phyloP scores from a whole-genome alignment of 805 yeast species.

The Blastobotrys parvus region DNA sequence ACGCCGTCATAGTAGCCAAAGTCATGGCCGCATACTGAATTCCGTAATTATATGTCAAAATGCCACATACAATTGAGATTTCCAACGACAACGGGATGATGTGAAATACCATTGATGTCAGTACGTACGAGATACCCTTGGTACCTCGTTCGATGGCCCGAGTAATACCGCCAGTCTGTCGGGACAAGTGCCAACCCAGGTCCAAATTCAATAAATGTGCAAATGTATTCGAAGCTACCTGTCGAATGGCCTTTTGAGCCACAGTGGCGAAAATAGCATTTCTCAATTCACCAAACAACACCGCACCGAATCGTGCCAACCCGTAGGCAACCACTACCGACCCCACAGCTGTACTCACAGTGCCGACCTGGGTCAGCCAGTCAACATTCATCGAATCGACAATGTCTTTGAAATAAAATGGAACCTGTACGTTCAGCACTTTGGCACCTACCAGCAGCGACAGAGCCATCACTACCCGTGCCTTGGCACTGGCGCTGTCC shows the following conservation, averaged over 20 bases:
- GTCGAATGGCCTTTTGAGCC: constrained; percentile 86
- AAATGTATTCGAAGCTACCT: constrained; percentile 84
- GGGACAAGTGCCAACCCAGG: constrained; percentile 76
- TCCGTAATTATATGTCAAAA: constrained; percentile 89
- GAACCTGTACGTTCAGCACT: constrained; percentile 87
- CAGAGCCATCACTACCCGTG: constrained; percentile 71
- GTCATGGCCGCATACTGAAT: constrained; percentile 83
- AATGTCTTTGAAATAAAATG: constrained; percentile 82
- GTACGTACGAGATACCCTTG: constrained; percentile 88
- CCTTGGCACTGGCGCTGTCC: constrained; percentile 33
- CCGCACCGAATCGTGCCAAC: constrained; percentile 88
- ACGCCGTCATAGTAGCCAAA: constrained; percentile 77
- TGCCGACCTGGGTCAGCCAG: constrained; percentile 62
- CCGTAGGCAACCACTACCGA: constrained; percentile 79
- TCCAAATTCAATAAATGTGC: constrained; percentile 76
- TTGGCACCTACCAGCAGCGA: constrained; percentile 70
- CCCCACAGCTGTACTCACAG: constrained; percentile 57
- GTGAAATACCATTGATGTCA: constrained; percentile 96
- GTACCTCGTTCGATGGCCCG: constrained; percentile 97
- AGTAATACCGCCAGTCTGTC: constrained; percentile 94
- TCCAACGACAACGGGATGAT: constrained; percentile 89
- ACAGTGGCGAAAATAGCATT: constrained; percentile 95
- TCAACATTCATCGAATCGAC: constrained; percentile 91
- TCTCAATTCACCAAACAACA: constrained; percentile 85
- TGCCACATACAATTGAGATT: constrained; percentile 87